Evolutionary conservation across 805 yeast species (phyloP), one percentile per base, ranked within the genome.

Genomic region (Ogataea glucozyma): DNA sequence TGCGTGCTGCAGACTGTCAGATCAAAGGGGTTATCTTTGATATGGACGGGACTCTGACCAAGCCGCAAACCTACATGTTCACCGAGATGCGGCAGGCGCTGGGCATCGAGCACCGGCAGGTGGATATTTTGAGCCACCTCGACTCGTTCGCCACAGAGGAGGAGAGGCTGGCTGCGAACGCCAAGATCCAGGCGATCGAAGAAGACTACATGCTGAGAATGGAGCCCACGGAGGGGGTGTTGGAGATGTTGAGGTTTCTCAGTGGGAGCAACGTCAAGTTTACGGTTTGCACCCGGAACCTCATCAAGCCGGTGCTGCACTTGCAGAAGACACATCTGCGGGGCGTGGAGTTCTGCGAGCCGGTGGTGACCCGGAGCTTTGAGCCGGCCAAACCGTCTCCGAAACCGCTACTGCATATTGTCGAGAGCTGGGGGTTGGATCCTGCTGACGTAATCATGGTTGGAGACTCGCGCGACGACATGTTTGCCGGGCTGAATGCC

Each of bases 21-120:
- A 38, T 49, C 13, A 21, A 27, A 50, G 87, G 87, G 0, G 57
- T 85, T 6, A 69, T 85, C 1, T 85, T 85, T 56, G 91, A 85
- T 54, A 84, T 85, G 91, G 91, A 85, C 57, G 90, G 90, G 4
- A 85, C 91, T 0, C 57, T 85, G 41, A 79, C 85, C 49, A 64
- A 75, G 11, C 88, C 88, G 1, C 88, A 82, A 45, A 61, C 68
- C 1, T 56, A 61, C 53, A 66, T 66, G 70, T 66, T 66, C 44
- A 48, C 52, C 10, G 78, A 77, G 35, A 82, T 83, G 88, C 68
- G 88, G 43, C 66, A 70, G 16, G 81, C 81, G 0, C 63, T 83
- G 18, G 79, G 81, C 1, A 67, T 81, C 9, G 57, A 56, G 11
- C 31, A 52, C 22, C 66, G 65, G 41, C 51, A 62, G 0, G 53